Evolutionary conservation across 2,329 filamentous ascomycete species (phyloP).

Genomic region (Cladosporium colombiae): DNA sequence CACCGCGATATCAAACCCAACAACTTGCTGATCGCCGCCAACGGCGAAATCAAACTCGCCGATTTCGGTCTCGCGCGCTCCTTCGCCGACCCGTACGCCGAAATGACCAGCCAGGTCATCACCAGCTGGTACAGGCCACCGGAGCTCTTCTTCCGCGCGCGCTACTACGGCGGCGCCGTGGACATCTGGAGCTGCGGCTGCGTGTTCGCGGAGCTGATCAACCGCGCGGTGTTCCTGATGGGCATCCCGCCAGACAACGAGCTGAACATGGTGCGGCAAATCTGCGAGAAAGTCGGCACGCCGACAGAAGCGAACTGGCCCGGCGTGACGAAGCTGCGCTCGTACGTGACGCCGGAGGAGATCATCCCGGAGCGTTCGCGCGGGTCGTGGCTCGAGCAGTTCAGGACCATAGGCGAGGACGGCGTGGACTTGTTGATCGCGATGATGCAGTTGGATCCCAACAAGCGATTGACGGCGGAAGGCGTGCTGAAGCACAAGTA

Average conservation of each 20-base stretch:
- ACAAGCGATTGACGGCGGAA: constrained; percentile 74
- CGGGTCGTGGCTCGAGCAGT: constrained; percentile 73
- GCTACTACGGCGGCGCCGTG: constrained; percentile 85
- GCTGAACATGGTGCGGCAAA: constrained; percentile 80
- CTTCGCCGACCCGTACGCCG: constrained; percentile 80
- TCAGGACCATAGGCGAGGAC: constrained; percentile 75
- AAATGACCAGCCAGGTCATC: constrained; percentile 94
- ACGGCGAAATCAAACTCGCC: constrained; percentile 91
- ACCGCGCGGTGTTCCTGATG: constrained; percentile 74
- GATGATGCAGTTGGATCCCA: constrained; percentile 84
- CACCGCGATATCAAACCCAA: constrained; percentile 99
- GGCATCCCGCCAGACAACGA: constrained; percentile 71
- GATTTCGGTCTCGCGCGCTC: constrained; percentile 93
- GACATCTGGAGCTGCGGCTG: constrained; percentile 93
- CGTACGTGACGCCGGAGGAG: constrained; percentile 73
- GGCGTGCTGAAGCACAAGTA: constrained; percentile 80
- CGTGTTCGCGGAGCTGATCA: constrained; percentile 87
- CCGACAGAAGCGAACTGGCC: constrained; percentile 96
- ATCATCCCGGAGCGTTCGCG: constrained; percentile 60
- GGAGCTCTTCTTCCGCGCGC: constrained; percentile 87
- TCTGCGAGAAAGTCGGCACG: constrained; percentile 82
- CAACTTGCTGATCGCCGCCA: constrained; percentile 90
- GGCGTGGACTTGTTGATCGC: constrained; percentile 87
- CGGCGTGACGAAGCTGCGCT: constrained; percentile 76
- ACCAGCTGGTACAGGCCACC: constrained; percentile 96